A percentile compares a stretch with the other conserved stretches of the same genome.
Conservation (phyloP, 2,329 filamentous ascomycete genomes). For the Nemania serpens region DNA sequence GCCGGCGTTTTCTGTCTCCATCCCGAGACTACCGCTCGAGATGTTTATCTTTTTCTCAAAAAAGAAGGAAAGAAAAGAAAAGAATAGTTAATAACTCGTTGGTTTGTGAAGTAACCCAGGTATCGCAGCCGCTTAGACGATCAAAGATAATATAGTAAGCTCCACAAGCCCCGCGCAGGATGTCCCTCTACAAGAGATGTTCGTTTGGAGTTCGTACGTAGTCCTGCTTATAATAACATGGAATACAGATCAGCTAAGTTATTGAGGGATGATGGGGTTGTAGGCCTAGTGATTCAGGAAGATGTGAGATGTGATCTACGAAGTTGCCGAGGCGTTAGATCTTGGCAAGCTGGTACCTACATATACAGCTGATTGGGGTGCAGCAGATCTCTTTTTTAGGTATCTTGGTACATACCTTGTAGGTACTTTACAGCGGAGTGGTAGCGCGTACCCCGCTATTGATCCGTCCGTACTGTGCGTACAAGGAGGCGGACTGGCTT, state of each 20-base stretch:
- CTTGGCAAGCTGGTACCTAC: conserved; percentile 14
- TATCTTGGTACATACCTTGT: too few species aligned
- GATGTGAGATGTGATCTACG: conserved; percentile 5
- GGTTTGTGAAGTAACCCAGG: background rate
- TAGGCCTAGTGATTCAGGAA: background rate
- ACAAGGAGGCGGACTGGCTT: too few species aligned
- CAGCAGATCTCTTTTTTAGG: too few species aligned
- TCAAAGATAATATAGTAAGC: background rate
- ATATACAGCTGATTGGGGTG: too few species aligned
- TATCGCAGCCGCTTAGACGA: conserved; percentile 1
- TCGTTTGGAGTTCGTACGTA: background rate
- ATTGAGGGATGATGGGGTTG: background rate
- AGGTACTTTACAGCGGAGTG: too few species aligned
- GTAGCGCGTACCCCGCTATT: too few species aligned
- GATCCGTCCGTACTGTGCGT: too few species aligned
- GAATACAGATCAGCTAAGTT: background rate
- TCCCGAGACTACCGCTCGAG: conserved; percentile 13
- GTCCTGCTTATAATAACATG: background rate
- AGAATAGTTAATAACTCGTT: background rate
- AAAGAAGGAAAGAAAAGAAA: background rate
- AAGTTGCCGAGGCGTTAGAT: conserved; percentile 23
- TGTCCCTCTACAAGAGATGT: background rate
- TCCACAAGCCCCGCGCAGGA: conserved; percentile 13
- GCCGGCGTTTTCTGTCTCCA: conserved; percentile 30
- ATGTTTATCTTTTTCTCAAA: background rate